Evolutionary conservation across 495 filamentous ascomycete genomes (phyloP).

Genomic region (Venustampulla echinocandica): DNA sequence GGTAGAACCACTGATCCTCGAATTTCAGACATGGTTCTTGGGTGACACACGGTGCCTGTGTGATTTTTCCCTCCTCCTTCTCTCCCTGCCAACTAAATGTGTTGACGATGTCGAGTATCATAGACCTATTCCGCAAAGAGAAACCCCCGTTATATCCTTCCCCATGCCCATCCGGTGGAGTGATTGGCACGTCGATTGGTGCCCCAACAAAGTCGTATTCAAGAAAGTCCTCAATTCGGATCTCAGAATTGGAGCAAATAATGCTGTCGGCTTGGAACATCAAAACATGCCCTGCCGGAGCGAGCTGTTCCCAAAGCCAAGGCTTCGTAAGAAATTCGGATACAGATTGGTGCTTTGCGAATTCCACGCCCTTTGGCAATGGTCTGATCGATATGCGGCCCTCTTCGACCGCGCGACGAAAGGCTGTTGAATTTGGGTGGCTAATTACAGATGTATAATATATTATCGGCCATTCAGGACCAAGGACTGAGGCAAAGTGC

Average conservation of each 20-base stretch:
- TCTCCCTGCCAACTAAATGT: conserved; percentile 1
- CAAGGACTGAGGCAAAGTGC: conserved; percentile 24
- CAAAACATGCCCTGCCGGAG: conserved; percentile 9
- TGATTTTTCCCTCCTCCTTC: not conserved
- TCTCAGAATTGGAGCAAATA: conserved; percentile 8
- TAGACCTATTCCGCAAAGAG: conserved; percentile 8
- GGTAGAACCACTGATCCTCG: conserved; percentile 12
- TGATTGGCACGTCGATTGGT: not conserved
- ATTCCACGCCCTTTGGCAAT: not conserved
- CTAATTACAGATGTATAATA: conserved; percentile 12
- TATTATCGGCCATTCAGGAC: conserved; percentile 21
- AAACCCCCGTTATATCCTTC: conserved; percentile 12
- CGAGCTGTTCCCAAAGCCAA: conserved; percentile 16
- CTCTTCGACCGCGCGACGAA: conserved; percentile 4
- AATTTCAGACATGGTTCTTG: not conserved
- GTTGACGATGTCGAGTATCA: conserved; percentile 8
- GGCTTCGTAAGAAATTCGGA: conserved; percentile 5
- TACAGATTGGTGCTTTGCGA: not conserved
- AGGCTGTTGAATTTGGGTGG: not conserved
- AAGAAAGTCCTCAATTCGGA: conserved; percentile 12
- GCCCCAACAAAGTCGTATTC: conserved; percentile 16
- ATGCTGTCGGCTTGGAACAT: conserved; percentile 15
- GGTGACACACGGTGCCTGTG: not conserved
- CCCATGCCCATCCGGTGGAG: not conserved
- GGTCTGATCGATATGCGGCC: not conserved